These are phyloP conservation scores for Trypanosoma scelopori DNA, from an alignment of 208 protist genomes.

Conservation along the genomic window DNA sequence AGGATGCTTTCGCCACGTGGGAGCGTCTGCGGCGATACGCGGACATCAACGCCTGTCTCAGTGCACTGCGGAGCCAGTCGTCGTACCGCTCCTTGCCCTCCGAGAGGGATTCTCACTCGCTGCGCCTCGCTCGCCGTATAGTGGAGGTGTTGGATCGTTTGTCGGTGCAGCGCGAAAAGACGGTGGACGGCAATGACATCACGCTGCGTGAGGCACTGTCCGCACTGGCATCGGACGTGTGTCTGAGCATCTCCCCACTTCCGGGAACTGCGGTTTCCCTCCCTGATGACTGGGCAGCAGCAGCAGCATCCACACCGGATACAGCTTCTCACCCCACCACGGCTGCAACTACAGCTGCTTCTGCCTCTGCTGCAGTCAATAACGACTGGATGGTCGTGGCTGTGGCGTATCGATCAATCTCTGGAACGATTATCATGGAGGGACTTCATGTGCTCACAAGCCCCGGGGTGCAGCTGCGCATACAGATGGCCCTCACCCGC, in stretches of 20 bases:
- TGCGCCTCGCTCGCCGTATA: slow-evolving; percentile 22
- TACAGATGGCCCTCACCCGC: slow-evolving; percentile 5
- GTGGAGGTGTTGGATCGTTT: slow-evolving; percentile 16
- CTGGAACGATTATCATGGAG: slow-evolving; percentile 21
- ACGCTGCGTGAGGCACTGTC: slow-evolving; percentile 18
- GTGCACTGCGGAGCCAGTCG: slow-evolving; percentile 1
- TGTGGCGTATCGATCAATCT: slow-evolving; percentile 2
- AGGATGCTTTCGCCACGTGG: slow-evolving; percentile 21
- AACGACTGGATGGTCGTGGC: background rate
- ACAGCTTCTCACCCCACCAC: too few species aligned
- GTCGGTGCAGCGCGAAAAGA: background rate
- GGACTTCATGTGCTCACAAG: slow-evolving; percentile 25
- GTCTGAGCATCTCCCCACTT: slow-evolving; percentile 5
- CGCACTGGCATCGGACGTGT: slow-evolving; percentile 21
- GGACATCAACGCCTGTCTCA: slow-evolving; percentile 17
- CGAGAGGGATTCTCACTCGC: slow-evolving; percentile 19
- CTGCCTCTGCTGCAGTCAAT: background rate
- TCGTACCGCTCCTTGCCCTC: background rate
- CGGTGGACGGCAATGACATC: background rate
- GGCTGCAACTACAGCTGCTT: too few species aligned
- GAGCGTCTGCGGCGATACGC: slow-evolving; percentile 7
- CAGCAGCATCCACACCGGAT: too few species aligned
- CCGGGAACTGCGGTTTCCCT: background rate
- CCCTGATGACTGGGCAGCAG: too few species aligned
- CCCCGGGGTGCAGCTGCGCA: slow-evolving; percentile 21